Conservation (phyloP, 371 early-diverging fungal genomes). For the Capillidium heterosporum region DNA sequence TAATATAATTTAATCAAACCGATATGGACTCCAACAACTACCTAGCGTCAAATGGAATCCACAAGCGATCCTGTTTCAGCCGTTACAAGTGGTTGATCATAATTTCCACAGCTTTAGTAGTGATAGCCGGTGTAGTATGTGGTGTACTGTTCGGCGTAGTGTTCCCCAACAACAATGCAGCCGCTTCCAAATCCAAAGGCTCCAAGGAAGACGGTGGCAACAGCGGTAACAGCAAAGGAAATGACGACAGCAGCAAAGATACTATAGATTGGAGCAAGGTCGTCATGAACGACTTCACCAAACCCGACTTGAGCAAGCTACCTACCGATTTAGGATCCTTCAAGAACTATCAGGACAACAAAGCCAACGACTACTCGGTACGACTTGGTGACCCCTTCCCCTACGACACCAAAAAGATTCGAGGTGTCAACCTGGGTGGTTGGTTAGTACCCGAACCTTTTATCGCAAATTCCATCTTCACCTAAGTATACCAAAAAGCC, state of each 20-base stretch:
- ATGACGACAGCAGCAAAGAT: background rate
- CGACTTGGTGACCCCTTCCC: conserved; percentile 13
- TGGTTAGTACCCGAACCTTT: conserved; percentile 39
- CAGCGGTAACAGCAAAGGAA: background rate
- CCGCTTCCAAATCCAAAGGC: background rate
- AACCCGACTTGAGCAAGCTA: background rate
- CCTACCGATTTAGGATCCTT: background rate
- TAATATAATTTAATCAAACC: too few relatives aligned
- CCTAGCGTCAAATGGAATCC: too few relatives aligned
- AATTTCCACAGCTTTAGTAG: background rate
- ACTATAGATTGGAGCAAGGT: background rate
- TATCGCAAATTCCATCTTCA: conserved; percentile 19
- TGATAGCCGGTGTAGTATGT: background rate
- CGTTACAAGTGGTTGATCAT: background rate
- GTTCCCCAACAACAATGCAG: background rate
- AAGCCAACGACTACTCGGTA: conserved; percentile 2
- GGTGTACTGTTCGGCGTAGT: background rate
- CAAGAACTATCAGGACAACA: background rate
- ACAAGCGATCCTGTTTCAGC: background rate
- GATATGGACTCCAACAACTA: background rate
- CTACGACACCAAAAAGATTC: conserved; percentile 12
- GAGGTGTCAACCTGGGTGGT: conserved; percentile 44
- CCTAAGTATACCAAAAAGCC: conserved; percentile 8
- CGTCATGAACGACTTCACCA: background rate
- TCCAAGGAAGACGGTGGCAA: background rate